Evolutionary conservation across 805 yeast genomes (phyloP).

Genomic region (Starmerella potacharoeniae): DNA sequence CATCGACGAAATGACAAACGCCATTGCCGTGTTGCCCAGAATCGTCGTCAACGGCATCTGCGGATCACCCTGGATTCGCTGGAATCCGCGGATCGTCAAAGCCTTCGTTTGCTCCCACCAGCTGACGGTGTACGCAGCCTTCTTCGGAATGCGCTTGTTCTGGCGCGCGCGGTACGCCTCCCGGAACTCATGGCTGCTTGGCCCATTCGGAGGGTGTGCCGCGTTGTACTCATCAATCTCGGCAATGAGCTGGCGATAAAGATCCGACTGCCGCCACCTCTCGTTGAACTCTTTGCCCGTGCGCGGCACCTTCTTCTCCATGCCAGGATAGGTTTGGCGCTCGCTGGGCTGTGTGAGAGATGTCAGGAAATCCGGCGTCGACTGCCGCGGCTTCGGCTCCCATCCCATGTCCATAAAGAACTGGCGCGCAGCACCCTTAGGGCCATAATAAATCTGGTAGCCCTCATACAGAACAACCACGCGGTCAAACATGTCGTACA

Average conservation of each 20-base stretch:
- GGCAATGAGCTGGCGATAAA: conserved; percentile 32
- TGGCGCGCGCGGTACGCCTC: conserved; percentile 33
- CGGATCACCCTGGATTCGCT: conserved; percentile 47
- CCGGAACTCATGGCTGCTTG: conserved; percentile 32
- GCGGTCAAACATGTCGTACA: conserved; percentile 52
- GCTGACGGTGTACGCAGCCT: conserved; percentile 37
- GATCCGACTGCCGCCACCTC: conserved; percentile 45
- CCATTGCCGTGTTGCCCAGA: conserved; percentile 41
- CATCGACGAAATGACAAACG: conserved; percentile 54
- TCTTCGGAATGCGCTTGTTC: conserved; percentile 30
- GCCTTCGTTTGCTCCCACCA: conserved; percentile 40
- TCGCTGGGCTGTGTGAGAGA: conserved; percentile 59
- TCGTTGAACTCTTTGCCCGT: conserved; percentile 51
- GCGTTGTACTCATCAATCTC: conserved; percentile 38
- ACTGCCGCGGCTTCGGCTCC: conserved; percentile 50
- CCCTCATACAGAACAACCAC: conserved; percentile 51
- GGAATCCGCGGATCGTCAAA: conserved; percentile 42
- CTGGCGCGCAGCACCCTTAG: conserved; percentile 39
- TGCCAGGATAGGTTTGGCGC: conserved; percentile 40
- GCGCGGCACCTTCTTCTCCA: conserved; percentile 43
- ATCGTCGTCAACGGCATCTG: conserved; percentile 38
- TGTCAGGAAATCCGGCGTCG: conserved; percentile 61
- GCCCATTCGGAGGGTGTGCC: conserved; percentile 20
- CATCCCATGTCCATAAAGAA: conserved; percentile 59
- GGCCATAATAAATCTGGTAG: conserved; percentile 56